phyloP scores from a whole-genome alignment of 768 basidiomycete genomes.

The Botryobasidium botryosum region DNA sequence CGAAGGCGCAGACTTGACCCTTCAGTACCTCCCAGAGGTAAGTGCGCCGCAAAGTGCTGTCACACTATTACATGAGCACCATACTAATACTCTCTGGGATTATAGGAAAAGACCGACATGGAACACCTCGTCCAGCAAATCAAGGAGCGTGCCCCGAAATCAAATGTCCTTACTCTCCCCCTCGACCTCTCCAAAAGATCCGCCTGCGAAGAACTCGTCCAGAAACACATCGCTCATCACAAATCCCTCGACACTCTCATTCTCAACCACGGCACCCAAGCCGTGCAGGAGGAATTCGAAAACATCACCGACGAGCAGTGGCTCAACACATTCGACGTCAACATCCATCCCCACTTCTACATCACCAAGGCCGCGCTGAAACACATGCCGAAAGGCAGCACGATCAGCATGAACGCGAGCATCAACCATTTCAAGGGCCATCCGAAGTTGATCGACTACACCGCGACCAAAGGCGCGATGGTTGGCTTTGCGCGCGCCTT shows the following conservation, averaged over 20 bases:
- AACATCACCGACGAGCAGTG: conserved; percentile 27
- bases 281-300: conserved; percentile 23
- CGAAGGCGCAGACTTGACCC: conserved; percentile 23
- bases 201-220: conserved; percentile 23
- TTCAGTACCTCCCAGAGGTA: conserved; percentile 14
- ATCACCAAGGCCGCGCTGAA: conserved; percentile 30
- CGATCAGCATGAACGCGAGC: conserved; percentile 31
- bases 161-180: conserved; percentile 23
- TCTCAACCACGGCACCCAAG: conserved; percentile 28
- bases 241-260: conserved; percentile 25
- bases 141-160: conserved; percentile 23
- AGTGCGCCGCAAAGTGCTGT: too few species aligned
- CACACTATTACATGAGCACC: background rate
- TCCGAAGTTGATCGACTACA: conserved; percentile 35
- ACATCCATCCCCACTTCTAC: conserved; percentile 32
- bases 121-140: conserved; percentile 24
- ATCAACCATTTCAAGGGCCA: conserved; percentile 31
- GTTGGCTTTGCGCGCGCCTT: conserved; percentile 31
- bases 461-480: conserved; percentile 37
- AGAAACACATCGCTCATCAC: conserved; percentile 24
- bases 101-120: conserved; percentile 27
- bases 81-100: background rate
- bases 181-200: conserved; percentile 27
- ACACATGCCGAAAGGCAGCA: conserved; percentile 24
- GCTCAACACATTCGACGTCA: conserved; percentile 25